Conservation (phyloP, 257 asterid species). For the Jacaranda mimosifolia region DNA sequence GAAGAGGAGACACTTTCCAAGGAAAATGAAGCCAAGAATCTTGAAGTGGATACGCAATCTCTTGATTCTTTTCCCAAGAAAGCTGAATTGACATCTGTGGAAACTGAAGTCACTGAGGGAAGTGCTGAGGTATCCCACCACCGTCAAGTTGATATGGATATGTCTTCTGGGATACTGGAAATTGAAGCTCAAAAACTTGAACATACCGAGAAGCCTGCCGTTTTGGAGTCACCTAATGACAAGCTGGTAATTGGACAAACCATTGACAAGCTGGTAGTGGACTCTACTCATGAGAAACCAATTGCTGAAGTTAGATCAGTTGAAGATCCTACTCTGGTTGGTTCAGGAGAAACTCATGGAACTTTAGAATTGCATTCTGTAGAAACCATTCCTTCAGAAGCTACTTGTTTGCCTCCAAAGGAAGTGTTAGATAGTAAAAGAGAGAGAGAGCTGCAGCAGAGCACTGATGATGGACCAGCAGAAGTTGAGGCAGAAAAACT, state of each 20-base stretch:
- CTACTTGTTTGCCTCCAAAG: conserved; percentile 20
- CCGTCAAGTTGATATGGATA: conserved; percentile 15
- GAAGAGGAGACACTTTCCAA: conserved; percentile 21
- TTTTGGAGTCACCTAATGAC: conserved; percentile 8
- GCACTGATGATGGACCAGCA: conserved; percentile 22
- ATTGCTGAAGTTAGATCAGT: conserved; percentile 9
- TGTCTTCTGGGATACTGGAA: conserved; percentile 22
- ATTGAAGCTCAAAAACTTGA: conserved; percentile 26
- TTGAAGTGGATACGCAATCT: conserved; percentile 39
- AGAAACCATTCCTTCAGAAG: conserved; percentile 33
- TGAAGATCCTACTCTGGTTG: conserved; percentile 22
- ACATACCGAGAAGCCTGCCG: conserved; percentile 25
- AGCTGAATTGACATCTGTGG: conserved; percentile 30
- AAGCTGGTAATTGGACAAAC: conserved; percentile 28
- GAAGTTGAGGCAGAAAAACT: conserved; percentile 29
- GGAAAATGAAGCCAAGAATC: conserved; percentile 36
- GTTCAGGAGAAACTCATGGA: conserved; percentile 28
- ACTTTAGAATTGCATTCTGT: conserved; percentile 40
- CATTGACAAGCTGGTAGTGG: neutral
- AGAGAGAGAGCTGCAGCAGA: conserved; percentile 33
- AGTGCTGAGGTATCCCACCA: neutral
- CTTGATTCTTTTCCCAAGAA: conserved; percentile 32
- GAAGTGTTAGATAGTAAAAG: conserved; percentile 26
- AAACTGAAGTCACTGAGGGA: conserved; percentile 4
- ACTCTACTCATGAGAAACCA: conserved; percentile 8